phyloP scores from a whole-genome alignment of 441 rosid species.

The Lepidium campestre region DNA sequence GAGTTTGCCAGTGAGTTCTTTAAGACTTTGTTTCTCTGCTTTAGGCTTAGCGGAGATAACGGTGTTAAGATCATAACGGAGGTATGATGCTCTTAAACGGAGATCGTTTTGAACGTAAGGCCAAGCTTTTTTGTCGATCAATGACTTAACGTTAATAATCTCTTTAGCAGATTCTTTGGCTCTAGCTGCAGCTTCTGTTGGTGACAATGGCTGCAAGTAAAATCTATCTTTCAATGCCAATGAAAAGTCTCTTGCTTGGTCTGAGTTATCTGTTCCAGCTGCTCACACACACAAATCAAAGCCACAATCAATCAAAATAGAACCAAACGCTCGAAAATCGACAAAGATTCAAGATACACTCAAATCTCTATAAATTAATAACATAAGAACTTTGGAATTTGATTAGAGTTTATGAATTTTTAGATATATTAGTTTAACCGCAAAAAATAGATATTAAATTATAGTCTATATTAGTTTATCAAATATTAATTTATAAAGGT shows the following conservation, averaged over 20 bases:
- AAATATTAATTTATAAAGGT: too few species aligned
- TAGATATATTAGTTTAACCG: too few species aligned
- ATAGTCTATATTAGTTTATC: too few species aligned
- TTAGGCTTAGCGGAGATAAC: constrained; percentile 66
- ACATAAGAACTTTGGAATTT: too few species aligned
- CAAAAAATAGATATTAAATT: too few species aligned
- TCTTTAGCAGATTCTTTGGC: constrained; percentile 94
- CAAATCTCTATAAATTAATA: neutral
- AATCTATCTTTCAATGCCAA: constrained; percentile 62
- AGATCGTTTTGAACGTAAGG: constrained; percentile 87
- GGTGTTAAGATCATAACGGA: constrained; percentile 89
- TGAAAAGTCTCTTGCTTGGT: constrained; percentile 68
- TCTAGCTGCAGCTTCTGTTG: constrained; percentile 65
- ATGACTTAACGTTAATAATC: constrained; percentile 59
- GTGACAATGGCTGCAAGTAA: constrained; percentile 63
- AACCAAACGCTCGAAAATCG: too few species aligned
- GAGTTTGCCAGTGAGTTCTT: constrained; percentile 76
- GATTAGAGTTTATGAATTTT: too few species aligned
- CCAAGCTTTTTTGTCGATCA: constrained; percentile 93
- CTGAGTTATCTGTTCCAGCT: constrained; percentile 92
- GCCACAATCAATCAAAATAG: neutral
- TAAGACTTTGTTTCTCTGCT: constrained; percentile 66
- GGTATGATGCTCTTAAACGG: constrained; percentile 64
- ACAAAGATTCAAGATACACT: too few species aligned
- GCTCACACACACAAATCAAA: constrained; percentile 19